Evolutionary conservation across 176 grass and related monocot species (phyloP), one percentile per base, ranked within the genome.

Genomic region (Sorghum bicolor): DNA sequence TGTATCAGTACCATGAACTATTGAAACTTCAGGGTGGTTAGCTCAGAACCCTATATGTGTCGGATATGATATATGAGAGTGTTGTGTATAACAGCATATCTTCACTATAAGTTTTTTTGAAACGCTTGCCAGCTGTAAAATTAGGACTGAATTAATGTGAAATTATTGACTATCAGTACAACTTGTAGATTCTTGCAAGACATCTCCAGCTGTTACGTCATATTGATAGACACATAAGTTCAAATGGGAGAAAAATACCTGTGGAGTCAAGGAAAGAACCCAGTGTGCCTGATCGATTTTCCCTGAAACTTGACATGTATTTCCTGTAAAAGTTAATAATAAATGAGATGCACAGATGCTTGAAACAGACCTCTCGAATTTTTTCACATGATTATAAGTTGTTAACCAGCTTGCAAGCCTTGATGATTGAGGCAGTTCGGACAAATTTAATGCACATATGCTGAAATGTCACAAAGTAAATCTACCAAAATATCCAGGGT

Each of bases 231-330:
- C 29, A 77, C 33, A 66, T 22, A 64, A 30, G 25, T n/a, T 26
- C 52, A 48, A 63, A 75, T 31, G 38, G 29, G 36, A 34, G 38
- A 19, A 76, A 44, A 37, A 55, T 85, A 94, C 95, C 95, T 80
- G 83, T 70, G 16, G 86, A 81, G 83, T 98, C 92, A 84, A 98
- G 85, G 44, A 83, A 93, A 33, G 89, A 88, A 14, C 95, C 95
- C 74, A 94, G 39, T 37, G 44, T 78, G 39, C 91, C 88, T 16
- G 76, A 86, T 76, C 92, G 78, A 80, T 8, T 93, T 76, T 87
- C 88, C 85, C 95, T 88, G 64, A 98, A 93, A 90, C 89, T 91
- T 57, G 95, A 98, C 44, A 82, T 38, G 82, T 90, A 98, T 52
- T 91, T 98, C 95, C 95, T 98, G 83, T 55, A 86, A 60, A 50